Conservation (phyloP, 1,284 basidiomycete genomes). For the Somion occarium region DNA sequence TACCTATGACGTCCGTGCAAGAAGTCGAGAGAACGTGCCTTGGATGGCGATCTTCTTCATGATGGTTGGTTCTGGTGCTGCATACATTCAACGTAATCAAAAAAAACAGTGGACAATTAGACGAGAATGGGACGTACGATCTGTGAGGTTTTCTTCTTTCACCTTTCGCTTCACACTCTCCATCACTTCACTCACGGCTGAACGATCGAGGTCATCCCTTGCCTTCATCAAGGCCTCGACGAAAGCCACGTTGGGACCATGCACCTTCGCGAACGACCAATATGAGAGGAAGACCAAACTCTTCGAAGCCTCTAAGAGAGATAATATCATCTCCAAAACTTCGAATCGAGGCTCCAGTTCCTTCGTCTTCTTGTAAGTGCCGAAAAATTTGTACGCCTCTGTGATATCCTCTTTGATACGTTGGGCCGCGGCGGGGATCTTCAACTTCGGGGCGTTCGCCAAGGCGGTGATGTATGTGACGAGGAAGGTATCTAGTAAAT, state of each 20-base stretch:
- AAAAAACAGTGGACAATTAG: slow-evolving; percentile 9
- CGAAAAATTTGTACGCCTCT: slow-evolving; percentile 79
- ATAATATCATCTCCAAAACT: slow-evolving; percentile 82
- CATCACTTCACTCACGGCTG: slow-evolving; percentile 88
- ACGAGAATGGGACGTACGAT: slow-evolving; percentile 57
- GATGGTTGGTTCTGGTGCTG: slow-evolving; percentile 74
- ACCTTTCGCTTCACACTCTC: slow-evolving; percentile 91
- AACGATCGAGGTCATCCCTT: slow-evolving; percentile 87
- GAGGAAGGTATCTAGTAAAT: slow-evolving; percentile 89
- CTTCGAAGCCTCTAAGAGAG: slow-evolving; percentile 85
- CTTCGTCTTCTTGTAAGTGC: slow-evolving; percentile 69
- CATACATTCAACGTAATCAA: slow-evolving; percentile 5
- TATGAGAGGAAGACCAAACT: slow-evolving; percentile 94
- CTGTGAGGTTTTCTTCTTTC: slow-evolving; percentile 78
- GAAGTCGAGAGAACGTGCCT: slow-evolving; percentile 67
- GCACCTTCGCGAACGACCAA: slow-evolving; percentile 93
- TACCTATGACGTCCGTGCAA: slow-evolving; percentile 25
- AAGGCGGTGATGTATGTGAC: slow-evolving; percentile 89
- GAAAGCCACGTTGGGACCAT: slow-evolving; percentile 91
- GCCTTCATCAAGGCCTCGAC: slow-evolving; percentile 89
- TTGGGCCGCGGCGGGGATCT: slow-evolving; percentile 81
- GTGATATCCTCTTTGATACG: slow-evolving; percentile 82
- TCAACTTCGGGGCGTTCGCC: slow-evolving; percentile 81
- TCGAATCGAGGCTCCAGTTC: slow-evolving; percentile 85
- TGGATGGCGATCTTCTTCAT: slow-evolving; percentile 83